Evolutionary conservation across 805 yeast genomes (phyloP), one percentile per base, ranked within the genome.

Genomic region (Kuraishia cidri): DNA sequence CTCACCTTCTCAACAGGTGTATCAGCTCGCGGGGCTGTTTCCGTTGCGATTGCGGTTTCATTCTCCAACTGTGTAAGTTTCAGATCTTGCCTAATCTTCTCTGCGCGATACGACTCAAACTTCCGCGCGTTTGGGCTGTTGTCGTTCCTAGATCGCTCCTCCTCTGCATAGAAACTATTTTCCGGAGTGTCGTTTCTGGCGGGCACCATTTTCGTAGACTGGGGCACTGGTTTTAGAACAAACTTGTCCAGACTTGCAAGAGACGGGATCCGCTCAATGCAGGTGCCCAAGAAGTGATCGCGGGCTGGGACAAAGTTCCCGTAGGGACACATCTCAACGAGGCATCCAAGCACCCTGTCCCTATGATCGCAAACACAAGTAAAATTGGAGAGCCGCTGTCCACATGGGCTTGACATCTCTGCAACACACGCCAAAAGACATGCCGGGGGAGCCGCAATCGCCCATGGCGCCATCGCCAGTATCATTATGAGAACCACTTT

Each of bases 301-400:
- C 73, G 51, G 8, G 72, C 60, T n/a, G 64, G 51, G 22, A 60
- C 49, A 37, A 57, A 67, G 20, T 50, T 52, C 1, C 68, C 68
- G 29, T 53, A 58, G 1, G 68, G 65, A 40, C 73, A 65, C 10
- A 47, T 46, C 26, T 59, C 65, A 9, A 55, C 56, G 19, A 67
- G 41, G 39, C 75, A 68, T 12, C 58, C 34, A 23, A 47, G 57
- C n/a, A 66, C 31, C 6, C 26, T 21, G 18, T 30, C 24, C 19
- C 20, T 14, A 8, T 30, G 40, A 9, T 34, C 41, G 43, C 75
- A 68, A 15, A 30, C 12, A 22, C 33, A 30, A 14, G 19, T 13
- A 11, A 17, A 15, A 19, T 30, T 26, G 10, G 6, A n/a, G 8
- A 14, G 30, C 9, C 10, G n/a, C 5, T 17, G 3, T 4, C 21